Evolutionary conservation across 176 grass and related monocot genomes (phyloP).

Genomic region (Cenchrus americanus): DNA sequence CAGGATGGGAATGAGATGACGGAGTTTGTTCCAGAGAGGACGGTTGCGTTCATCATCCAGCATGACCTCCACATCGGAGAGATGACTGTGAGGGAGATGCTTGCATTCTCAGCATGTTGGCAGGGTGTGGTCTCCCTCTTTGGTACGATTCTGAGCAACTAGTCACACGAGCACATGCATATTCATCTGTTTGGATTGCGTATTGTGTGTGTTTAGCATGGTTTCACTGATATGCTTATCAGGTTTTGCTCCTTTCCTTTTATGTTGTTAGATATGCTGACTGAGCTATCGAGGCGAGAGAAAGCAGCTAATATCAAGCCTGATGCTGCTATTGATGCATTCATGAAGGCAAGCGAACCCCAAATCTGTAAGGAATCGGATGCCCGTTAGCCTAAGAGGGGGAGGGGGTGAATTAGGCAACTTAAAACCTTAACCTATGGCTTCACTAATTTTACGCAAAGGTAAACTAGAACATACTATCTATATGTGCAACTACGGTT

Average conservation of each 20-base stretch:
- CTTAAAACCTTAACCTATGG: too few species aligned
- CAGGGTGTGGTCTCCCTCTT: slow-evolving; percentile 82
- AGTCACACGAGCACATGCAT: neutral
- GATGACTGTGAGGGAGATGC: slow-evolving; percentile 93
- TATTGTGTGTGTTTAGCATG: neutral
- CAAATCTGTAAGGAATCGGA: too few species aligned
- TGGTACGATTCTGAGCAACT: slow-evolving; percentile 44
- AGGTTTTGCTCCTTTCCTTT: neutral
- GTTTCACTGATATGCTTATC: slow-evolving; percentile 21
- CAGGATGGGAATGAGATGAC: slow-evolving; percentile 80
- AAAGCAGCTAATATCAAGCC: slow-evolving; percentile 90
- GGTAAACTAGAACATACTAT: too few species aligned
- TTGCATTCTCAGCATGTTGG: slow-evolving; percentile 88
- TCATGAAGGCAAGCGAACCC: slow-evolving; percentile 69
- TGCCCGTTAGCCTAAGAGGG: too few species aligned
- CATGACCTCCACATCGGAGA: slow-evolving; percentile 92
- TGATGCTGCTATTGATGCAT: slow-evolving; percentile 88
- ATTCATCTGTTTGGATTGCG: neutral
- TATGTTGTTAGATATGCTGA: slow-evolving; percentile 66
- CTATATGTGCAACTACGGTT: too few species aligned
- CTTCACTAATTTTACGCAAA: too few species aligned
- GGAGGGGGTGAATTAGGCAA: too few species aligned
- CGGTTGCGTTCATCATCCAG: slow-evolving; percentile 88
- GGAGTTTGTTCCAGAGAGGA: slow-evolving; percentile 90
- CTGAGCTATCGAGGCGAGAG: slow-evolving; percentile 84